Conservation (phyloP, 2,329 filamentous ascomycete genomes). For the Plectosphaerella plurivora region DNA sequence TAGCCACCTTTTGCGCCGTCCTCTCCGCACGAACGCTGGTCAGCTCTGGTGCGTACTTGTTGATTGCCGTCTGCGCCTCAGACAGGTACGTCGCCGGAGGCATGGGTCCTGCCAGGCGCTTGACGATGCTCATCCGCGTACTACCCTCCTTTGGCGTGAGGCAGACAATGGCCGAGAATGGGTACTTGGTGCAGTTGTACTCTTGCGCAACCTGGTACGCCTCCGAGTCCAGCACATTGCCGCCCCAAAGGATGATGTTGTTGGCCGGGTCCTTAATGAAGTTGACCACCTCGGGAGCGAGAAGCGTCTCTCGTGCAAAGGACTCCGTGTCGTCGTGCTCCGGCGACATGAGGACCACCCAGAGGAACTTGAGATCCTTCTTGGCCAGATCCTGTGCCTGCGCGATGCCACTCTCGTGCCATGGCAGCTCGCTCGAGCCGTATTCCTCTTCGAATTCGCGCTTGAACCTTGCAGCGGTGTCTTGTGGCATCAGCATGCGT, state of each 20-base stretch:
- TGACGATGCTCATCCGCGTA: constrained; percentile 86
- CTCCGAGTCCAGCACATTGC: constrained; percentile 88
- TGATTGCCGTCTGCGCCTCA: constrained; percentile 69
- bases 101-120: constrained; percentile 70
- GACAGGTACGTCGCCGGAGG: constrained; percentile 67
- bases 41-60: constrained; percentile 72
- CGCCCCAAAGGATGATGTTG: constrained; percentile 86
- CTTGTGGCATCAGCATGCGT: constrained; percentile 74
- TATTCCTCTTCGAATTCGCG: constrained; percentile 96
- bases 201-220: constrained; percentile 89
- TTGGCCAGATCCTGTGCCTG: constrained; percentile 88
- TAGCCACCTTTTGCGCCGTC: constrained; percentile 74
- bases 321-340: constrained; percentile 88
- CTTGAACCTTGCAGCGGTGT: constrained; percentile 83
- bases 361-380: constrained; percentile 81
- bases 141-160: constrained; percentile 81
- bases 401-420: constrained; percentile 85
- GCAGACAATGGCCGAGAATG: constrained; percentile 80
- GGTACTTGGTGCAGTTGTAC: constrained; percentile 86
- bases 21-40: constrained; percentile 70
- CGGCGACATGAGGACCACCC: constrained; percentile 84
- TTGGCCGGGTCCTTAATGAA: constrained; percentile 73
- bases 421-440: constrained; percentile 65
- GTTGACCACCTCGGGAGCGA: constrained; percentile 66
- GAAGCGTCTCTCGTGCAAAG: constrained; percentile 78